These are phyloP conservation scores for Hymenoscyphus albidus DNA, from an alignment of 2,329 filamentous ascomycete species.

Conservation along the genomic window DNA sequence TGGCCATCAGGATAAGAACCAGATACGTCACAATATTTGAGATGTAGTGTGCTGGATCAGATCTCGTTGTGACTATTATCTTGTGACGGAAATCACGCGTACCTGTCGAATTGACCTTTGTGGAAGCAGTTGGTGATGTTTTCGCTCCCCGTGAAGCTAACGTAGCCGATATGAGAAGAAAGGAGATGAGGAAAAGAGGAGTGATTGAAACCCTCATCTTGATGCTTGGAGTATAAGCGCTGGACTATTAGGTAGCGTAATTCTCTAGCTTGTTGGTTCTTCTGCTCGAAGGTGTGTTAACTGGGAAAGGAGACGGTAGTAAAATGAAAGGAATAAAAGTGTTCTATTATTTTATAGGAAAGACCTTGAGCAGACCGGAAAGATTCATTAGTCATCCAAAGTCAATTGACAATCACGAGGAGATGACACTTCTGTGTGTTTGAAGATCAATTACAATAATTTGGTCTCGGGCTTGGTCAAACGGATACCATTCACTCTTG, in stretches of 20 bases:
- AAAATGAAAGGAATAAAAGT: too few relatives aligned
- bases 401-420: too few relatives aligned
- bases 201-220: neutral
- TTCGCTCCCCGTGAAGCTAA: neutral
- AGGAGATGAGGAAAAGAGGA: neutral
- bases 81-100: neutral
- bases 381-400: too few relatives aligned
- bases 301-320: too few relatives aligned
- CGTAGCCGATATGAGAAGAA: neutral
- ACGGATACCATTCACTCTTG: too few relatives aligned
- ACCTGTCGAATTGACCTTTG: neutral
- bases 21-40: neutral
- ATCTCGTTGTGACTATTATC: neutral
- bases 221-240: neutral
- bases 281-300: neutral
- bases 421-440: too few relatives aligned
- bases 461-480: too few relatives aligned
- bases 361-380: too few relatives aligned
- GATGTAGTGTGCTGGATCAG: neutral
- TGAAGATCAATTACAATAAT: too few relatives aligned
- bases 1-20: neutral
- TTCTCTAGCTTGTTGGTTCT: neutral
- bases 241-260: too few relatives aligned
- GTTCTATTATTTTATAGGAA: too few relatives aligned
- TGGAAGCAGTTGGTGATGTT: neutral